These are phyloP conservation scores for Aureobasidium sp. DNA, from an alignment of 2,329 filamentous ascomycete genomes.

Conservation along the genomic window DNA sequence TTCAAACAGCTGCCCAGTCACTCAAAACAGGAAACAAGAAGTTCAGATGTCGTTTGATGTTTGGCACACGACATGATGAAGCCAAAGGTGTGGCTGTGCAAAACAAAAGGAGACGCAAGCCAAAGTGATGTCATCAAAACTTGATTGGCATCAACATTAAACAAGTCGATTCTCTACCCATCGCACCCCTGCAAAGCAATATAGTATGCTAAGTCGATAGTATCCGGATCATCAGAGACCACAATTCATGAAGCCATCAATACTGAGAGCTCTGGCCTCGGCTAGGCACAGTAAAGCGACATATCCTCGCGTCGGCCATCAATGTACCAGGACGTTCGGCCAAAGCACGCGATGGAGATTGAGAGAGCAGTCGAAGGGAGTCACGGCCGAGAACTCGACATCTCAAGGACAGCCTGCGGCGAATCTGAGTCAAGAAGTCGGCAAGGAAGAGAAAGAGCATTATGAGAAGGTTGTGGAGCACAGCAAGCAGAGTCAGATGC, in stretches of 20 bases:
- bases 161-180: too few species aligned
- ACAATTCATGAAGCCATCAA: background rate
- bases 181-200: background rate
- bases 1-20: background rate
- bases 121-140: background rate
- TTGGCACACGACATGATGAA: background rate
- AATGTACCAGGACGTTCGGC: background rate
- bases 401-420: constrained; percentile 19
- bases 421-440: constrained; percentile 29
- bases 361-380: background rate
- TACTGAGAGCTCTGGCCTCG: background rate
- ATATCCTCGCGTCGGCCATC: background rate
- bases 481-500: constrained; percentile 48
- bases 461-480: constrained; percentile 31
- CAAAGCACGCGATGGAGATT: background rate
- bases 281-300: background rate
- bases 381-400: background rate
- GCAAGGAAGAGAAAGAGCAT: constrained; percentile 32
- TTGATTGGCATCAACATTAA: background rate
- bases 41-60: background rate
- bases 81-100: background rate
- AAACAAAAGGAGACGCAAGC: background rate
- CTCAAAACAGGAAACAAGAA: too few species aligned
- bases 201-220: background rate
- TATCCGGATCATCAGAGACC: background rate